Conservation (phyloP, 768 basidiomycete species). For the Lactarius akahatsu region DNA sequence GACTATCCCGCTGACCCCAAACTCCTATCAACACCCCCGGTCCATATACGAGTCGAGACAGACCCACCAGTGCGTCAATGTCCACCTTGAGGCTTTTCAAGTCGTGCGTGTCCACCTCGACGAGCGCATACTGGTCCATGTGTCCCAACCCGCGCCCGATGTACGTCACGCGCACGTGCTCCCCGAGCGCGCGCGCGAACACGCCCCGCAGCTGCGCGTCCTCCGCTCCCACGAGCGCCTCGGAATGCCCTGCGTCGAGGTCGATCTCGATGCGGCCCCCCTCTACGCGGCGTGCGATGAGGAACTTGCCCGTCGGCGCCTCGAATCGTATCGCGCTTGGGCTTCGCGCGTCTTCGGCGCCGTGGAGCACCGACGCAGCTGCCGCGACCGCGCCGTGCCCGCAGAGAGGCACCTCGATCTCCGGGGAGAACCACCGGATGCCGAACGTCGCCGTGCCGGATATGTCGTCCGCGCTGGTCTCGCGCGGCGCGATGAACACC, state of each 20-base stretch:
- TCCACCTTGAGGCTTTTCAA: slow-evolving; percentile 30
- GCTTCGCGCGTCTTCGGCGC: not conserved
- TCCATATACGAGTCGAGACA: not conserved
- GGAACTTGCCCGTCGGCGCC: slow-evolving; percentile 3
- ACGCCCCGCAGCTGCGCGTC: slow-evolving; percentile 16
- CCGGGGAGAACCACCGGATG: slow-evolving; percentile 36
- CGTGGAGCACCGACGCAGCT: slow-evolving; percentile 22
- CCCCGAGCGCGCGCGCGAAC: slow-evolving; percentile 16
- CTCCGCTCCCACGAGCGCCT: slow-evolving; percentile 12
- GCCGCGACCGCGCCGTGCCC: slow-evolving; percentile 39
- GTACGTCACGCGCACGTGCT: slow-evolving; percentile 14
- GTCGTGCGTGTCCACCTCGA: slow-evolving; percentile 31
- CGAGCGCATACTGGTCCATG: slow-evolving; percentile 27
- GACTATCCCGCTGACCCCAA: slow-evolving; percentile 10
- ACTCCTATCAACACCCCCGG: not conserved
- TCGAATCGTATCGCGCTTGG: slow-evolving; percentile 16
- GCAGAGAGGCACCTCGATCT: slow-evolving; percentile 33
- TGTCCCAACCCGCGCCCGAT: slow-evolving; percentile 12
- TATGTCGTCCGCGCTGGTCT: not conserved
- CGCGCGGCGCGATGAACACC: slow-evolving; percentile 26
- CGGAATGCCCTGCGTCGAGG: slow-evolving; percentile 19
- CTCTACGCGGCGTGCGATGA: slow-evolving; percentile 21
- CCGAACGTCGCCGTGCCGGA: slow-evolving; percentile 18
- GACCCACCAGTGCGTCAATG: slow-evolving; percentile 30
- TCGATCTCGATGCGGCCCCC: slow-evolving; percentile 22